These are phyloP conservation scores for Backusella australiensis DNA, from an alignment of 192 early-diverging fungal species.

Conservation along the genomic window DNA sequence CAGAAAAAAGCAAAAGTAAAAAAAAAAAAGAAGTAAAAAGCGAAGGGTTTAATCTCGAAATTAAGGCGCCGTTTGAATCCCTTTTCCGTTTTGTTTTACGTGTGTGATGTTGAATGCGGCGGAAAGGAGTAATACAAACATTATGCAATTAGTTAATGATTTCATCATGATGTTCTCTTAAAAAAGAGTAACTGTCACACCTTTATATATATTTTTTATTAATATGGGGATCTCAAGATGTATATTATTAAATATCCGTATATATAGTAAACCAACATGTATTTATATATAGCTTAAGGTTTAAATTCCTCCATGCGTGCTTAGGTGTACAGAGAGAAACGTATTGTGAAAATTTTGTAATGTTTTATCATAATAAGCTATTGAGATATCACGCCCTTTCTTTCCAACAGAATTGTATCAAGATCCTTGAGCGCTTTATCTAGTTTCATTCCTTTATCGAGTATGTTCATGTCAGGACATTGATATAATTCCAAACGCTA, in stretches of 20 bases:
- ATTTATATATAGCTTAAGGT: no score
- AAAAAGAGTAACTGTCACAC: not conserved
- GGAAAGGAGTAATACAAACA: not conserved
- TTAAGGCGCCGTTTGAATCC: not conserved
- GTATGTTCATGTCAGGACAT: not conserved
- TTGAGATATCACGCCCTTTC: not conserved
- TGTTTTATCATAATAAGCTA: not conserved
- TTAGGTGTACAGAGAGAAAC: no score
- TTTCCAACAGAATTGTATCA: slow-evolving; percentile 17
- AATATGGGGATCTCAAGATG: no score
- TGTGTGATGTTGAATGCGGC: not conserved
- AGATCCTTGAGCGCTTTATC: not conserved
- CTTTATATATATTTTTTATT: not conserved
- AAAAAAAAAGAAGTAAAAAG: not conserved
- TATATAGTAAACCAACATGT: no score
- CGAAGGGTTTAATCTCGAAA: not conserved
- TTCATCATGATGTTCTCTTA: not conserved
- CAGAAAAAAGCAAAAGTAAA: not conserved
- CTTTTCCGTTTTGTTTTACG: not conserved
- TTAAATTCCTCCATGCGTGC: no score
- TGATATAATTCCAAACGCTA: slow-evolving; percentile 16
- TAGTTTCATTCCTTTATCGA: slow-evolving; percentile 2
- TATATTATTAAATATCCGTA: no score
- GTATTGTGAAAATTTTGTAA: no score
- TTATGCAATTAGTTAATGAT: not conserved